Evolutionary conservation across 305 asterid species (phyloP).

Genomic region (Plantago coronopus): DNA sequence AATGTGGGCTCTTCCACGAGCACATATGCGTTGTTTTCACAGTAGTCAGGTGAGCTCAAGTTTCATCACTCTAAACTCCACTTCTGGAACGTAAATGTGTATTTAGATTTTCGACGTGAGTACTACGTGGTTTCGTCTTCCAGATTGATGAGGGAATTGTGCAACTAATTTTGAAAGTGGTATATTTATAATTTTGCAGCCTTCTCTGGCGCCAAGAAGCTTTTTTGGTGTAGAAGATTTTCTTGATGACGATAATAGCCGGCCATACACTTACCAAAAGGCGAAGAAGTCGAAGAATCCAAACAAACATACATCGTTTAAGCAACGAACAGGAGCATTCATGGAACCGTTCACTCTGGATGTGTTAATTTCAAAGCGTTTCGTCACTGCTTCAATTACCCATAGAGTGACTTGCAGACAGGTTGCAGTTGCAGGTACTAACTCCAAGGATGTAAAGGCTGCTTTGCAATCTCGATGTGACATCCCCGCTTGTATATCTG

Average conservation of each 20-base stretch:
- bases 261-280: constrained; percentile 82
- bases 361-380: constrained; percentile 80
- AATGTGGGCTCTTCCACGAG: constrained; percentile 31
- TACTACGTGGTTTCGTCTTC: too few species aligned
- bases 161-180: too few species aligned
- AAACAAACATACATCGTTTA: constrained; percentile 74
- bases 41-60: constrained; percentile 42
- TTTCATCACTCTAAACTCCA: not conserved
- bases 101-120: too few species aligned
- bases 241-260: constrained; percentile 78
- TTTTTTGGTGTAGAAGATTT: constrained; percentile 95
- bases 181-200: constrained; percentile 43
- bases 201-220: constrained; percentile 67
- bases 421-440: constrained; percentile 95
- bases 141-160: too few species aligned
- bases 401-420: constrained; percentile 94
- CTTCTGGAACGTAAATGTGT: not conserved
- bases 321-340: constrained; percentile 80
- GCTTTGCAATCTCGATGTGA: constrained; percentile 76
- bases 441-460: constrained; percentile 90
- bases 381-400: constrained; percentile 84
- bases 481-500: constrained; percentile 82
- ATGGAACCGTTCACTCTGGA: constrained; percentile 91
- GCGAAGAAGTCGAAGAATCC: constrained; percentile 78
- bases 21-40: constrained; percentile 41